Evolutionary conservation across 306 rosid species (phyloP).

Genomic region (Rubus parviflorus): DNA sequence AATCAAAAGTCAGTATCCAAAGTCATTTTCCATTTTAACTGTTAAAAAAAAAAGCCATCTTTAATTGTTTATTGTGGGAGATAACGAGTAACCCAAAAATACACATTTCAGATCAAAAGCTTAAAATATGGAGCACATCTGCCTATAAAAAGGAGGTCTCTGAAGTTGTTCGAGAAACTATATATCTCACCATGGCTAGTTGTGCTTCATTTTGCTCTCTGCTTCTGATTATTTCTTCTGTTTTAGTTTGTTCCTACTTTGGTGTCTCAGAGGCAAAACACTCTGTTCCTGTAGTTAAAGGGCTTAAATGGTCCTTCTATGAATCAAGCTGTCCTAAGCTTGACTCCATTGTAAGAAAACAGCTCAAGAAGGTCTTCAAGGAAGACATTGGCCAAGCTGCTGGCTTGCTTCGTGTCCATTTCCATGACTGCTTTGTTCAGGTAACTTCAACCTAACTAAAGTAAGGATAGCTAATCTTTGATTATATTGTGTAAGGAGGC

Average conservation of each 20-base stretch:
- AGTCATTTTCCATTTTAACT: not conserved
- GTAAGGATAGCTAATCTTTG: not conserved
- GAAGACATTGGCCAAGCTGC: constrained; percentile 65
- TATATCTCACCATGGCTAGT: constrained; percentile 15
- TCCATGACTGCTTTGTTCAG: constrained; percentile 86
- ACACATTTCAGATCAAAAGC: not conserved
- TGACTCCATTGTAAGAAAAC: constrained; percentile 45
- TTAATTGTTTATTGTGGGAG: too few relatives aligned
- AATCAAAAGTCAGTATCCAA: not conserved
- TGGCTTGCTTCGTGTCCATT: constrained; percentile 72
- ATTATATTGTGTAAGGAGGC: not conserved
- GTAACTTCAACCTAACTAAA: constrained; percentile 19
- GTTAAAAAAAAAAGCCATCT: not conserved
- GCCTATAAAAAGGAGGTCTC: constrained; percentile 13
- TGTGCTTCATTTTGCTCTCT: constrained; percentile 1
- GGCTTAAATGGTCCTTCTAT: constrained; percentile 54
- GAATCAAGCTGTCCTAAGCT: constrained; percentile 45
- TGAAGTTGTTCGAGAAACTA: not conserved
- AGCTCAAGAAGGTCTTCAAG: constrained; percentile 55
- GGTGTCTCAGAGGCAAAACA: constrained; percentile 22
- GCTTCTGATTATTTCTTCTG: constrained; percentile 24
- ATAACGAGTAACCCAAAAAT: too few relatives aligned
- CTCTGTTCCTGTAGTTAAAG: constrained; percentile 30
- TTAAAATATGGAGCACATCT: not conserved
- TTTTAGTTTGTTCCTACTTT: constrained; percentile 16